phyloP scores from a whole-genome alignment of 768 basidiomycete species.

The Dioszegia hungarica region DNA sequence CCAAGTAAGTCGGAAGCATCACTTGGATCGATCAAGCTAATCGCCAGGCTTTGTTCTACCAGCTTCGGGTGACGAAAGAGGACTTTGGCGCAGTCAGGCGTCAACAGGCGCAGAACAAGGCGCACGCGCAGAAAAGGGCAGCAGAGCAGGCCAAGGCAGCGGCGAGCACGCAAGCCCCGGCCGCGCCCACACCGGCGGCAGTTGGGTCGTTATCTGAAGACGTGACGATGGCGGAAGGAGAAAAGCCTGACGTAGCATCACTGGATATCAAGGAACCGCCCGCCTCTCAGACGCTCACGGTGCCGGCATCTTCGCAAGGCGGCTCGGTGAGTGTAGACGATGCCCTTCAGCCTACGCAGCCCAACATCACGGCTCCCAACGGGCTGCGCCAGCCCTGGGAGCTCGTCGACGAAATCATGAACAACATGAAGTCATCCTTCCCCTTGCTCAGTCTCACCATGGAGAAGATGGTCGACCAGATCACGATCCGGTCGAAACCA shows the following conservation, averaged over 20 bases:
- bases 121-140: slow-evolving; percentile 21
- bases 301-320: slow-evolving; percentile 1
- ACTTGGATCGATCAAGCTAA: not conserved
- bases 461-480: slow-evolving; percentile 96
- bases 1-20: slow-evolving; percentile 58
- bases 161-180: not conserved
- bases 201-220: too few species aligned
- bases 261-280: not conserved
- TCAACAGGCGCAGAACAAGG: slow-evolving; percentile 36
- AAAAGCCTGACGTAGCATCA: not conserved
- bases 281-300: not conserved
- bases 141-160: slow-evolving; percentile 11
- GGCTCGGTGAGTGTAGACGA: not conserved
- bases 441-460: slow-evolving; percentile 89
- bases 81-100: slow-evolving; percentile 55
- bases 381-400: slow-evolving; percentile 67
- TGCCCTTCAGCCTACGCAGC: not conserved
- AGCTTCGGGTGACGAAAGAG: slow-evolving; percentile 75
- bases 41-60: slow-evolving; percentile 87
- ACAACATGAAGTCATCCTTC: slow-evolving; percentile 90
- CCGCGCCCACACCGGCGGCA: not conserved
- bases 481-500: slow-evolving; percentile 80
- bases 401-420: slow-evolving; percentile 85
- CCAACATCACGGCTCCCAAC: slow-evolving; percentile 27
- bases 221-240: not conserved